phyloP scores from a whole-genome alignment of 441 rosid genomes.

The Euphorbia celastroides region DNA sequence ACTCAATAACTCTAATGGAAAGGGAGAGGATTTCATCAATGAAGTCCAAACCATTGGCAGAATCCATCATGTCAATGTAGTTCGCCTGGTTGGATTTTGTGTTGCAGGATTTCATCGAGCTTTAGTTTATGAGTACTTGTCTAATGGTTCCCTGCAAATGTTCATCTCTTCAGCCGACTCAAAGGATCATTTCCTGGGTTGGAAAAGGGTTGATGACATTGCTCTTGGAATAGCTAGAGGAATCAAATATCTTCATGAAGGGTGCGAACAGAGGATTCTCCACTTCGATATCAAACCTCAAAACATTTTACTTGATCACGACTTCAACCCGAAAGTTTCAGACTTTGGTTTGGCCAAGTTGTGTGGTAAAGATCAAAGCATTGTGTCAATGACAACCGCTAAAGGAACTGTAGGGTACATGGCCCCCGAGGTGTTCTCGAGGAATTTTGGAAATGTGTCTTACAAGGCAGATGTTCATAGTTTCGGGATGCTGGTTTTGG shows the following conservation, averaged over 20 bases:
- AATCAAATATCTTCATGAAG: slow-evolving; percentile 18
- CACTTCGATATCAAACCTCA: slow-evolving; percentile 19
- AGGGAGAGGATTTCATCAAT: background rate
- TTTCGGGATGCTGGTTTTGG: too few relatives aligned
- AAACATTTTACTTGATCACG: slow-evolving; percentile 10
- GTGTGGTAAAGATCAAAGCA: too few relatives aligned
- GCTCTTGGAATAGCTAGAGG: slow-evolving; percentile 12
- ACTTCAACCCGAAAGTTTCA: slow-evolving; percentile 14
- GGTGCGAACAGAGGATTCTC: too few relatives aligned
- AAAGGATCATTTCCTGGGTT: slow-evolving; percentile 5
- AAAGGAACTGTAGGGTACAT: slow-evolving; percentile 21
- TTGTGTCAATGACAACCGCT: slow-evolving; percentile 15
- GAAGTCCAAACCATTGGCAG: background rate
- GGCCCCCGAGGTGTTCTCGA: slow-evolving; percentile 18
- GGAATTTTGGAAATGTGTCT: slow-evolving; percentile 22
- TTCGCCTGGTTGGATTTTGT: background rate
- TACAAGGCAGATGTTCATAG: slow-evolving; percentile 24
- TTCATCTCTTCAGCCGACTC: slow-evolving; percentile 4
- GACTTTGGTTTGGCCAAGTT: slow-evolving; percentile 9
- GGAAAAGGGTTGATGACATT: slow-evolving; percentile 13
- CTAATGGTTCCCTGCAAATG: slow-evolving; percentile 10
- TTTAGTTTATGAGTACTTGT: slow-evolving; percentile 16
- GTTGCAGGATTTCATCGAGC: background rate
- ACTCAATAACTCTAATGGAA: background rate
- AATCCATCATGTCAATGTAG: too few relatives aligned